phyloP scores from a whole-genome alignment of 495 filamentous ascomycete genomes.

The Choiromyces venosus region DNA sequence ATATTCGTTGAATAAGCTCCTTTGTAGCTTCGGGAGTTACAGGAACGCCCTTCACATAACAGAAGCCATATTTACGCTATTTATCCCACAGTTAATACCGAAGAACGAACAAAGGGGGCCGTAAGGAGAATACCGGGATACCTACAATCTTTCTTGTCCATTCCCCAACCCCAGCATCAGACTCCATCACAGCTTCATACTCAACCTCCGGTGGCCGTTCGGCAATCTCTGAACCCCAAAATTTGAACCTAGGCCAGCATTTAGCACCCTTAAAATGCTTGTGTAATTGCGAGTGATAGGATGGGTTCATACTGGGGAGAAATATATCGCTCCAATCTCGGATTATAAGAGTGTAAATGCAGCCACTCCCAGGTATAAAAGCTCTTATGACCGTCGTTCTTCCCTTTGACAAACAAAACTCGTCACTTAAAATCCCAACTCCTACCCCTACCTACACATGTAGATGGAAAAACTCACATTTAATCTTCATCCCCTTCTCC shows the following conservation, averaged over 20 bases:
- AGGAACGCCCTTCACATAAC: conserved; percentile 63
- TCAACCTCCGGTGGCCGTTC: conserved; percentile 50
- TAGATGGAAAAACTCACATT: conserved; percentile 43
- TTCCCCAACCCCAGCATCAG: conserved; percentile 50
- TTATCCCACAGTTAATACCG: conserved; percentile 9
- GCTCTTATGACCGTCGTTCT: conserved; percentile 54
- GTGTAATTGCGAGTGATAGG: conserved; percentile 22
- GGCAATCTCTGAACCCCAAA: conserved; percentile 46
- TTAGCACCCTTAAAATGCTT: not conserved
- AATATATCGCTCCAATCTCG: conserved; percentile 41
- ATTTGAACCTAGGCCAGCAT: conserved; percentile 20
- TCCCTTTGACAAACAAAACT: conserved; percentile 47
- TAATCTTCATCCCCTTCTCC: conserved; percentile 44
- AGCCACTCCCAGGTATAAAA: conserved; percentile 53
- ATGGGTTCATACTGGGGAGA: conserved; percentile 37
- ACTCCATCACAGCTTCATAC: conserved; percentile 58
- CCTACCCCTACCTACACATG: conserved; percentile 7
- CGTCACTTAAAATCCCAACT: conserved; percentile 25
- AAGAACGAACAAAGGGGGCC: conserved; percentile 34
- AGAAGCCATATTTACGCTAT: conserved; percentile 60
- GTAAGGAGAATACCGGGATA: conserved; percentile 13
- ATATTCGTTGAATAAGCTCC: conserved; percentile 66
- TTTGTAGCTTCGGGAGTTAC: conserved; percentile 62
- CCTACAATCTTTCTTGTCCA: conserved; percentile 59
- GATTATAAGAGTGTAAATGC: conserved; percentile 45